Base-by-base conservation (phyloP, 345 rosid species). In the Salix viminalis region DNA sequence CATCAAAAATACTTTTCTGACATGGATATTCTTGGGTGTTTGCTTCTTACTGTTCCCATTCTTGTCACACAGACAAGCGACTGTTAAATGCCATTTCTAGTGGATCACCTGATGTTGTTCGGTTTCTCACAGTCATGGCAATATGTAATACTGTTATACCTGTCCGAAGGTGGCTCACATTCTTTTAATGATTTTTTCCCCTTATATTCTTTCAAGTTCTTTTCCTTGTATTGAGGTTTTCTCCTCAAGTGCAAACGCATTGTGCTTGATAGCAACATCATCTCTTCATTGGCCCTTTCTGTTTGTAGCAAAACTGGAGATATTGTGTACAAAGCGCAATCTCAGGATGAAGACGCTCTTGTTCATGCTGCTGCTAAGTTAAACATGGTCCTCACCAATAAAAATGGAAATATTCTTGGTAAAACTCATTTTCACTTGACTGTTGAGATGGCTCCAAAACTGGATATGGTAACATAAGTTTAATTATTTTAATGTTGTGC, bases 331-430 rank as follows among this genome's bases (percentile, higher is more conserved):
- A 93, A 93, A 87, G 97, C 99, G 11, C 99, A 93, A 80, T 96
- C 99, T 80, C 98, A 92, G 84, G 99, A 96, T 83, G 99, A 96
- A 85, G 97, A 96, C 61, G 99, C 99, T 80, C 98, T 96, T 82
- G 98, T 96, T 71, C 77, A 86, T 81, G 99, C 98, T 87, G 97
- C 99, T 64, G 93, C 97, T 14, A 83, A 84, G 87, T 83, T 96
- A 88, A 89, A 89, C 76, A 92, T 94, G 98, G 89, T 87, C 75
- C 91, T 90, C 83, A 78, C 81, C 34, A 84, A 85, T 41, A 96
- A 87, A 83, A 90, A 80, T 85, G 91, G 91, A 73, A 93, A 90
- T 88, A 77, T 79, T 84, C 80, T 93, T 67, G 98, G 99, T 96
- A 85, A 81, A 69, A 67, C 54, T 72, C 81, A 66, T 84, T 80